phyloP scores from a whole-genome alignment of 140 eudicot species.

The Cichorium intybus region DNA sequence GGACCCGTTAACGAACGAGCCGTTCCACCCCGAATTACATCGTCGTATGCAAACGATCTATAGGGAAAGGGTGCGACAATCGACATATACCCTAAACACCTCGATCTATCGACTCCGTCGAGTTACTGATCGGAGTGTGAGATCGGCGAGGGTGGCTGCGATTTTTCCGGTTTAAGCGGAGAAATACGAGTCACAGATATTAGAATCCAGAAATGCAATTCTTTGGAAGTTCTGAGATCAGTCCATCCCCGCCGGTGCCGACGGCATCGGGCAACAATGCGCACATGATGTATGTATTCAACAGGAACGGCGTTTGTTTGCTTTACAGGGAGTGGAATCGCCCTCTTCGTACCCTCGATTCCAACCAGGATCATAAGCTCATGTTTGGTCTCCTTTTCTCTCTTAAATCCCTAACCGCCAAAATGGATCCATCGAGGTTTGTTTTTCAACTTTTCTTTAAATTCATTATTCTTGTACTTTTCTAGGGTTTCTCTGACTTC shows the following conservation, averaged over 20 bases:
- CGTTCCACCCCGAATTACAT: neutral
- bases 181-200: neutral
- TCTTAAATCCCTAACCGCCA: slow-evolving; percentile 88
- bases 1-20: no score
- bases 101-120: neutral
- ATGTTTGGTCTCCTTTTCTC: slow-evolving; percentile 98
- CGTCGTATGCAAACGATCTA: no score
- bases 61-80: no score
- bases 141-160: neutral
- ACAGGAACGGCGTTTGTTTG: slow-evolving; percentile 78
- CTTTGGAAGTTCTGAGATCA: slow-evolving; percentile 84
- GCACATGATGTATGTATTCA: slow-evolving; percentile 82
- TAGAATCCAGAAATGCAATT: slow-evolving; percentile 52
- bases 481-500: neutral
- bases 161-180: neutral
- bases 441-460: neutral
- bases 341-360: slow-evolving; percentile 72
- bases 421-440: slow-evolving; percentile 96
- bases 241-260: slow-evolving; percentile 70
- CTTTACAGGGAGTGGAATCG: slow-evolving; percentile 98
- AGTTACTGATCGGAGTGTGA: neutral
- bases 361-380: slow-evolving; percentile 92
- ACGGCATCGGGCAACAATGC: slow-evolving; percentile 87
- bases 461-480: neutral
- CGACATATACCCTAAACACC: neutral